Percentiles rank a stretch among this genome's conserved stretches.
phyloP scores from a whole-genome alignment of 2,329 filamentous ascomycete species.

The Aureobasidium sp. region DNA sequence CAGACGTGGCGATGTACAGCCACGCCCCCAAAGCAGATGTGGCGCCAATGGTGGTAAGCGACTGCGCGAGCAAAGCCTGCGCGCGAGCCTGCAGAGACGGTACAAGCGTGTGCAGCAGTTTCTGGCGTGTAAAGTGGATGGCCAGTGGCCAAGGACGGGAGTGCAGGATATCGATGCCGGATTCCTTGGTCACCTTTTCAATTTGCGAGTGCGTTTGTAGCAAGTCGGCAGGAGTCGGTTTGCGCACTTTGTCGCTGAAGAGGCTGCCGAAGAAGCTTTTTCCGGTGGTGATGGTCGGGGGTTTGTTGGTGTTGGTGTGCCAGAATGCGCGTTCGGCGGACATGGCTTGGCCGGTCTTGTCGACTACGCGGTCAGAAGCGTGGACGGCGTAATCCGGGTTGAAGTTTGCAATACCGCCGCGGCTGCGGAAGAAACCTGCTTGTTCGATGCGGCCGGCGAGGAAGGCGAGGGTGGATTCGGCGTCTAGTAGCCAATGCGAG shows the following conservation, averaged over 20 bases:
- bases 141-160: slow-evolving; percentile 61
- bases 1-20: slow-evolving; percentile 48
- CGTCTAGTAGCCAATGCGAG: slow-evolving; percentile 66
- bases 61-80: slow-evolving; percentile 57
- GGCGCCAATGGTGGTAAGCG: slow-evolving; percentile 61
- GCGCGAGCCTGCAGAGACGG: slow-evolving; percentile 40
- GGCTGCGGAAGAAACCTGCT: slow-evolving; percentile 42
- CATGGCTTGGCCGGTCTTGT: slow-evolving; percentile 3
- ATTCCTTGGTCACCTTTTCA: slow-evolving; percentile 23
- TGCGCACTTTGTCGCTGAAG: background rate
- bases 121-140: slow-evolving; percentile 62
- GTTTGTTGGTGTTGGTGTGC: slow-evolving; percentile 22
- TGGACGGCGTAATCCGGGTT: slow-evolving; percentile 15
- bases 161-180: slow-evolving; percentile 28
- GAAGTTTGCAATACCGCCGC: background rate
- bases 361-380: slow-evolving; percentile 5
- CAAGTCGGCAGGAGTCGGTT: slow-evolving; percentile 25
- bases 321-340: slow-evolving; percentile 22
- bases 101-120: slow-evolving; percentile 35
- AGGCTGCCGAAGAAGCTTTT: slow-evolving; percentile 13
- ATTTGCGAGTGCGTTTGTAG: slow-evolving; percentile 25
- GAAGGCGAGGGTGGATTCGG: slow-evolving; percentile 77
- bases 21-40: slow-evolving; percentile 48
- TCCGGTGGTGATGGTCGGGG: slow-evolving; percentile 18
- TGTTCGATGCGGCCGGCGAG: slow-evolving; percentile 70